phyloP scores from a whole-genome alignment of 495 filamentous ascomycete species.

The Articulospora tetracladia region DNA sequence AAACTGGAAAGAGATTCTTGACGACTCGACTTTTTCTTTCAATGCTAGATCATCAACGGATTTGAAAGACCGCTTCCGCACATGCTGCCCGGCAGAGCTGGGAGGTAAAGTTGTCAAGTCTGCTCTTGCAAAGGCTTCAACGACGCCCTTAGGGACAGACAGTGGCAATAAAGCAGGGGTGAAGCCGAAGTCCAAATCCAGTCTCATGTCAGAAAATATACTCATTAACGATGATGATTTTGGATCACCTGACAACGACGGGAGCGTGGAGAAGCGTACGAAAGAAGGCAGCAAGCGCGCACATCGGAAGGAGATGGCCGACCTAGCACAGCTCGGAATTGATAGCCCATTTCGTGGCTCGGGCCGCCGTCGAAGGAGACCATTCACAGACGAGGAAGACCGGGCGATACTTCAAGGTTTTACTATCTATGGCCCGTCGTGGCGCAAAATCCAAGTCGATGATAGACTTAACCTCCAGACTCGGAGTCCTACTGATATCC shows the following conservation, averaged over 20 bases:
- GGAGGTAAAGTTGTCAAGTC: conserved; percentile 26
- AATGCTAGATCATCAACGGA: conserved; percentile 73
- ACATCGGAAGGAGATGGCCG: conserved; percentile 50
- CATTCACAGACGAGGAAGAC: conserved; percentile 75
- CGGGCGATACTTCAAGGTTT: conserved; percentile 72
- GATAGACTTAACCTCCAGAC: conserved; percentile 58
- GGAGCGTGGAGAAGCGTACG: conserved; percentile 25
- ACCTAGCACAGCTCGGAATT: conserved; percentile 54
- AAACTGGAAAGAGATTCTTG: conserved; percentile 83
- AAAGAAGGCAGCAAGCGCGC: conserved; percentile 36
- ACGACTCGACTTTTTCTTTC: conserved; percentile 70
- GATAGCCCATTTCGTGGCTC: conserved; percentile 49
- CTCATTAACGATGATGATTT: conserved; percentile 36
- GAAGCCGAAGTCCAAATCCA: conserved; percentile 24
- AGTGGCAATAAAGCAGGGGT: conserved; percentile 9
- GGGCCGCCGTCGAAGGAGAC: conserved; percentile 49
- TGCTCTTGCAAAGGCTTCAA: conserved; percentile 21
- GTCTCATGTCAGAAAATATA: conserved; percentile 43
- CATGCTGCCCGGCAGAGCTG: conserved; percentile 64
- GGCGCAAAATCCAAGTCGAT: conserved; percentile 78
- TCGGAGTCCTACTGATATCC: conserved; percentile 72
- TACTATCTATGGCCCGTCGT: conserved; percentile 68
- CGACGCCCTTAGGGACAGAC: conserved; percentile 23
- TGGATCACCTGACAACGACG: neutral
- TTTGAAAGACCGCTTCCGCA: conserved; percentile 81